Evolutionary conservation across 2,329 filamentous ascomycete species (phyloP).

Genomic region (Botryotinia convoluta): DNA sequence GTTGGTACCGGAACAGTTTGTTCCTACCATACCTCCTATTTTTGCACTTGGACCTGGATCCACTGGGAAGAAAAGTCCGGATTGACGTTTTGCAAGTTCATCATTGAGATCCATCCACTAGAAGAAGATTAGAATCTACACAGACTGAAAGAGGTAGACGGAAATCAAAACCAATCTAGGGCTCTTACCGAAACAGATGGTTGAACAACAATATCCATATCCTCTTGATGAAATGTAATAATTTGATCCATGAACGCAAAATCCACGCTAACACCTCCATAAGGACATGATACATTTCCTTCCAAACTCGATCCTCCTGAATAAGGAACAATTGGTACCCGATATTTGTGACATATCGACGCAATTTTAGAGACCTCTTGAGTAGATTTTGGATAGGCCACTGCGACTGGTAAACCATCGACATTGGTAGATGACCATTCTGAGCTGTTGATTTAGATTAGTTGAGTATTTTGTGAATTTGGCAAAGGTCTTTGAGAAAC

Average conservation of each 20-base stretch:
- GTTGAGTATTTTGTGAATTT: neutral
- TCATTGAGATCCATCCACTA: conserved; percentile 85
- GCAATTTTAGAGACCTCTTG: conserved; percentile 59
- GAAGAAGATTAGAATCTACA: neutral
- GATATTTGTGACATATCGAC: conserved; percentile 72
- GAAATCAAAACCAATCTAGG: neutral
- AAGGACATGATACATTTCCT: conserved; percentile 84
- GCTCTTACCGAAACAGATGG: conserved; percentile 63
- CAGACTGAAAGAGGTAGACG: neutral
- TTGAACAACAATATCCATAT: conserved; percentile 92
- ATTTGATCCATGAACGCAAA: conserved; percentile 86
- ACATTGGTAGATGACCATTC: conserved; percentile 64
- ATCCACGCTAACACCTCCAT: conserved; percentile 84
- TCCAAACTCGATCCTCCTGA: conserved; percentile 85
- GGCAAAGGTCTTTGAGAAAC: neutral
- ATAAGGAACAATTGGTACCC: conserved; percentile 77
- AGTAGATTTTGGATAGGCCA: conserved; percentile 61
- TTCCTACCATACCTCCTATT: conserved; percentile 81
- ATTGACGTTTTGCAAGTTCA: conserved; percentile 62
- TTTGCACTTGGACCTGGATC: conserved; percentile 71
- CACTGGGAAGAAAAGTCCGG: conserved; percentile 84
- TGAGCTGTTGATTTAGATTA: conserved; percentile 40
- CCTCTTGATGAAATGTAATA: conserved; percentile 73
- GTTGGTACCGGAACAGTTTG: conserved; percentile 75
- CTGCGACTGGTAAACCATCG: conserved; percentile 59